These are phyloP conservation scores for Pestalotiopsis fici DNA, from an alignment of 2,329 filamentous ascomycete species.

Conservation along the genomic window DNA sequence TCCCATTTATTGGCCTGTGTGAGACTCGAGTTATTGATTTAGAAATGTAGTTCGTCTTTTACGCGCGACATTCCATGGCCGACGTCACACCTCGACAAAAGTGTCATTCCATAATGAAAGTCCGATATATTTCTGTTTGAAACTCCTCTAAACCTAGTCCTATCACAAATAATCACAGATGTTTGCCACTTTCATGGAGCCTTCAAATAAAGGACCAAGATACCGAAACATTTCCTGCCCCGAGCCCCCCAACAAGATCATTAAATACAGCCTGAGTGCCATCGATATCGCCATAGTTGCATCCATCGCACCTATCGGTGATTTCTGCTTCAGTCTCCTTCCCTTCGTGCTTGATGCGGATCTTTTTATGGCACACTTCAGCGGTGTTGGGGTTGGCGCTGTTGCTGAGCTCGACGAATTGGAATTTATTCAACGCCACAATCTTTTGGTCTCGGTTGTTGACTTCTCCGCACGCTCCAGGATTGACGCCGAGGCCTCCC, in stretches of 20 bases:
- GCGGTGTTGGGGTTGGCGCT: neutral
- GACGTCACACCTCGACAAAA: too few species aligned
- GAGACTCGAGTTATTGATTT: too few species aligned
- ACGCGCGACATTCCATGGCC: too few species aligned
- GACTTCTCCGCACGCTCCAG: neutral
- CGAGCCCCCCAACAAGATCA: neutral
- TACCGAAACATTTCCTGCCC: neutral
- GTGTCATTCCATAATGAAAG: too few species aligned
- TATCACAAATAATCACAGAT: too few species aligned
- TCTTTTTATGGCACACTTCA: neutral
- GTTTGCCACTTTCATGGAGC: neutral
- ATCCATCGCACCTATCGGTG: neutral
- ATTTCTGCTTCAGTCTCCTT: neutral
- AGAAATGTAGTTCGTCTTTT: too few species aligned
- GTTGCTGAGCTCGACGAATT: neutral
- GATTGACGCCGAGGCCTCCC: neutral
- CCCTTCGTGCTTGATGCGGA: neutral
- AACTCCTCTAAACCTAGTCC: too few species aligned
- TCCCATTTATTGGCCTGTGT: too few species aligned
- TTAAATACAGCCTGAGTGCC: conserved; percentile 2
- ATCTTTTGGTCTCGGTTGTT: neutral
- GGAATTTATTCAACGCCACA: neutral
- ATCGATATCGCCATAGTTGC: neutral
- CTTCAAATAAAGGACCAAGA: neutral
- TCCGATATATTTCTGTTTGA: too few species aligned